Evolutionary conservation across 75 land plant species (phyloP).

Genomic region (Ceratopteris richardii): DNA sequence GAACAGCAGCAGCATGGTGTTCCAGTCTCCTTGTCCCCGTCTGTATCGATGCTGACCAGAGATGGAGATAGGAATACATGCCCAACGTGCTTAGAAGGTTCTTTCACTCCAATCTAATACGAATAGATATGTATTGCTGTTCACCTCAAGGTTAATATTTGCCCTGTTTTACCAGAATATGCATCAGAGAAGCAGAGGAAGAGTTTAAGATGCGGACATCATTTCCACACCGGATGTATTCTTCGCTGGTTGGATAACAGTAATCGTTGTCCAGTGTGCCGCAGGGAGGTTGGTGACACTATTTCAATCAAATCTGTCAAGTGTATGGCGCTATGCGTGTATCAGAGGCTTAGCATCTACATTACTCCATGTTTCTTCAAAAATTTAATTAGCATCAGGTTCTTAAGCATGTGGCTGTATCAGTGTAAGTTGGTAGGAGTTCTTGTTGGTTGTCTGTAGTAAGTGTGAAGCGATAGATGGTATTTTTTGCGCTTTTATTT

Average conservation of each 20-base stretch:
- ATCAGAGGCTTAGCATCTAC: no score
- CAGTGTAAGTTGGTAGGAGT: no score
- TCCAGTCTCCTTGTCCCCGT: neutral
- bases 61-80: neutral
- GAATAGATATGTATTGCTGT: no score
- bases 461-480: no score
- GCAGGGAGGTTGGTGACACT: neutral
- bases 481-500: no score
- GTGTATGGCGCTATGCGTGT: no score
- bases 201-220: slow-evolving; percentile 4
- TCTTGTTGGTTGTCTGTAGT: no score
- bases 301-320: no score
- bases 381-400: no score
- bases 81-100: slow-evolving; percentile 1
- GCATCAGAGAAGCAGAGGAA: neutral
- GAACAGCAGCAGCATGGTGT: slow-evolving; percentile 3
- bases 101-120: neutral
- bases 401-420: no score
- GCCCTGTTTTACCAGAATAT: neutral
- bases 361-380: no score
- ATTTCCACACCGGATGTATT: slow-evolving; percentile 5
- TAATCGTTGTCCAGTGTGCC: slow-evolving; percentile 4
- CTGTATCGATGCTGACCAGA: neutral
- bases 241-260: slow-evolving; percentile 1
- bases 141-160: no score